These are phyloP conservation scores for Candida michaelii DNA, from an alignment of 805 yeast species.

Conservation along the genomic window DNA sequence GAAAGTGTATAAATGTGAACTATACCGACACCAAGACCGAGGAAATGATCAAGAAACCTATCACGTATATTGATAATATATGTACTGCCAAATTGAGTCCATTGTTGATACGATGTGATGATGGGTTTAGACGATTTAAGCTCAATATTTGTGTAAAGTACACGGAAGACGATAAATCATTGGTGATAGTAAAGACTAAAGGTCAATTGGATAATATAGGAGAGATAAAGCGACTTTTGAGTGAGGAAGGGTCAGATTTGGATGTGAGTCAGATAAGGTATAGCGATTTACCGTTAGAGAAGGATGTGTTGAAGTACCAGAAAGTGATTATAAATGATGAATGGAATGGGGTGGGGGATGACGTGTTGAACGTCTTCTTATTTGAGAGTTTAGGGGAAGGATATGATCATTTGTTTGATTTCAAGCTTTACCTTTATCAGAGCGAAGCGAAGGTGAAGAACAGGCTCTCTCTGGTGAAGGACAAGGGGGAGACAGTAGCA, in stretches of 20 bases:
- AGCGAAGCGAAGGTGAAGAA: too few species aligned
- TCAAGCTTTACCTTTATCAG: conserved; percentile 33
- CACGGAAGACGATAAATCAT: conserved; percentile 15
- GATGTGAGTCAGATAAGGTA: conserved; percentile 33
- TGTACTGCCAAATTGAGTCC: conserved; percentile 20
- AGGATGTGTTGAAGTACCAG: conserved; percentile 17
- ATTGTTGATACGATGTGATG: conserved; percentile 29
- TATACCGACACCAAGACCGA: conserved; percentile 18
- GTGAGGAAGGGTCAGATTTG: conserved; percentile 8
- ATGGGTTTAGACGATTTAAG: conserved; percentile 25
- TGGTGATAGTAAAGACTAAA: conserved; percentile 34
- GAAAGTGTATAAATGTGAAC: conserved; percentile 20
- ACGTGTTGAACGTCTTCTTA: conserved; percentile 23
- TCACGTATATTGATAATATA: conserved; percentile 28
- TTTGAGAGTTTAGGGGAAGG: conserved; percentile 22
- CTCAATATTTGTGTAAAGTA: conserved; percentile 27
- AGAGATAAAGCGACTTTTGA: conserved; percentile 13
- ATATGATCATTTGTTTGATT: conserved; percentile 22
- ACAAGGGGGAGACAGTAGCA: too few species aligned
- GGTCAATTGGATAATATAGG: conserved; percentile 16
- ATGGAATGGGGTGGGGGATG: conserved; percentile 16
- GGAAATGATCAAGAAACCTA: conserved; percentile 15
- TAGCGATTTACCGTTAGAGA: conserved; percentile 26
- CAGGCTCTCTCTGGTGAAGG: too few species aligned
- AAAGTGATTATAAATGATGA: conserved; percentile 29